Base-by-base conservation (phyloP, 2,329 filamentous ascomycete genomes). In the Ascochyta clinopodiicola region DNA sequence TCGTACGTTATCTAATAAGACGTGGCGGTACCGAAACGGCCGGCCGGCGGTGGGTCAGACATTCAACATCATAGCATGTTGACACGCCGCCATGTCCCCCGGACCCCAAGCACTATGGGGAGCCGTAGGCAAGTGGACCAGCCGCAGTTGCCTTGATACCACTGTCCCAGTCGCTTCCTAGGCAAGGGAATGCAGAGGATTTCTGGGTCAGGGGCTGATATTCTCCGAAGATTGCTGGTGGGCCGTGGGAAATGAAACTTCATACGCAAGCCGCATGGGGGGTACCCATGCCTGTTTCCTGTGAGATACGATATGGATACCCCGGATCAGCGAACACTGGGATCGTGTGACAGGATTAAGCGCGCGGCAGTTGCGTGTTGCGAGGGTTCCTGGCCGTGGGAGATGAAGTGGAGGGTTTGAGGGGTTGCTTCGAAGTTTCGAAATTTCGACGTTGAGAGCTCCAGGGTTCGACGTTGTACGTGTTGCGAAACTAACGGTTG, bases 241-340 rank as follows among this genome's bases (percentile, higher is more conserved):
- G 52, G 15, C 22, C 27, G 44, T 44, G 15, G 2, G 12, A n/a
- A 31, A 43, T 25, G 34, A 27, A 12, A 19, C 27, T 32, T 27
- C 15, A 31, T 25, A 37, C 43, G 31, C 17, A 15, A 6, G 46
- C 46, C 47, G 42, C 43, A 31, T 21, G 15, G 40, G 25, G 46
- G 42, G 9, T 17, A 38, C 15, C 51, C 51, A 31, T 50, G 52
- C 25, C 12, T 6, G 6, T 3, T 24, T 10, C 25, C 10, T 40
- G 22, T 1, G 31, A 13, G 15, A 19, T 19, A 37, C 42, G 17
- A 42, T 24, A 42, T 43, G 32, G 52, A 27, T 43, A 27, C 46
- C 52, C 52, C 47, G 32, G 46, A 56, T 56, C 47, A 37, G 25
- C 46, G 21, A 51, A 32, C 21, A 42, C 35, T 50, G 29, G 46